These are phyloP conservation scores for Discostella pseudostelligera DNA, from an alignment of 108 stramenopile species.

Conservation along the genomic window DNA sequence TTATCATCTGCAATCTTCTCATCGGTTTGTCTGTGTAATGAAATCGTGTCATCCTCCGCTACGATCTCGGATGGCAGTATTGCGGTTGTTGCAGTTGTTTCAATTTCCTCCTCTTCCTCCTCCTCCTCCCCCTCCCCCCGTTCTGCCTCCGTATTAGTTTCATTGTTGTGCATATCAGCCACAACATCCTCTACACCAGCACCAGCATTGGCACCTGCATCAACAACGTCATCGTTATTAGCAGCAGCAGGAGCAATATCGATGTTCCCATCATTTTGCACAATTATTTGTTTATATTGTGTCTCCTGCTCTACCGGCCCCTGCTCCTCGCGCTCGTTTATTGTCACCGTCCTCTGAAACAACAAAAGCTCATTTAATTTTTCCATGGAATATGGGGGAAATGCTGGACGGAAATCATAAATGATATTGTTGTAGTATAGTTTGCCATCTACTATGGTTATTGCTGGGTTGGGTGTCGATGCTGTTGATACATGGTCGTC, in stretches of 20 bases:
- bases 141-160: no score
- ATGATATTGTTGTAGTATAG: constrained; percentile 1
- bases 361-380: constrained; percentile 15
- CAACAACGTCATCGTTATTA: not conserved
- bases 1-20: not conserved
- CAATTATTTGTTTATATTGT: no score
- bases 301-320: no score
- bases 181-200: no score
- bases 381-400: constrained; percentile 30
- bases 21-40: not conserved
- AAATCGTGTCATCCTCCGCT: not conserved
- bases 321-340: not conserved
- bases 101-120: not conserved
- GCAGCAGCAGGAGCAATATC: no score
- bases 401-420: constrained; percentile 35
- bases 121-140: not conserved
- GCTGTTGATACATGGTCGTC: no score
- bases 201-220: not conserved
- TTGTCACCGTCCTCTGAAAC: not conserved
- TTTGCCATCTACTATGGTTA: no score
- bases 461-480: no score
- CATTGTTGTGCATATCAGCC: no score
- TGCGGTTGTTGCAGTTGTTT: not conserved
- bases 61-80: no score
- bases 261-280: no score